phyloP scores from a whole-genome alignment of 2,329 filamentous ascomycete genomes.

The Colletotrichum eremochloae region DNA sequence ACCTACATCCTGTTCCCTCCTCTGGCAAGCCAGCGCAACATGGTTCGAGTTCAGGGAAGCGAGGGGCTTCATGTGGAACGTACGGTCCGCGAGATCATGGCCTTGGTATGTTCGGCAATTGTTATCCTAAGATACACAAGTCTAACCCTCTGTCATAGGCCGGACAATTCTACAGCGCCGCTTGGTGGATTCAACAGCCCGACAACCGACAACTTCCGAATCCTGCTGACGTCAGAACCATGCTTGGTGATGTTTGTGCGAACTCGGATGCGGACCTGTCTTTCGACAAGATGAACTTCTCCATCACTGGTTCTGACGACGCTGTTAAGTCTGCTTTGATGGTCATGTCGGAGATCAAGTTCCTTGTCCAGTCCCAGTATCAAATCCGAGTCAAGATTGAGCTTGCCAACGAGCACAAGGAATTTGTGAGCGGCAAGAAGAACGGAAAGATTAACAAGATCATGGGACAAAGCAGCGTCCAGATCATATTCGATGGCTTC shows the following conservation, averaged over 20 bases:
- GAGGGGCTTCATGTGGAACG: slow-evolving; percentile 96
- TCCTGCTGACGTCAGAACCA: slow-evolving; percentile 84
- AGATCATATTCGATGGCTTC: slow-evolving; percentile 99
- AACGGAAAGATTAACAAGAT: slow-evolving; percentile 99
- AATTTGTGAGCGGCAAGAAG: slow-evolving; percentile 99
- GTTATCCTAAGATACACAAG: slow-evolving; percentile 31
- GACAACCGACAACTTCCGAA: slow-evolving; percentile 65
- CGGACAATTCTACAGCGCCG: slow-evolving; percentile 96
- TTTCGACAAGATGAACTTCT: slow-evolving; percentile 94
- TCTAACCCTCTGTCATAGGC: slow-evolving; percentile 67
- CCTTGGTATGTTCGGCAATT: slow-evolving; percentile 73
- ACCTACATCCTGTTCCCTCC: slow-evolving; percentile 94
- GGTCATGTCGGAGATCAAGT: slow-evolving; percentile 92
- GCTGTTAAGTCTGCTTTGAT: slow-evolving; percentile 95
- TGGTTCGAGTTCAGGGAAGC: slow-evolving; percentile 90
- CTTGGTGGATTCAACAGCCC: slow-evolving; percentile 77
- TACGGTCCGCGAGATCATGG: slow-evolving; percentile 96
- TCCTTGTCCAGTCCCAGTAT: slow-evolving; percentile 87
- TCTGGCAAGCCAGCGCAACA: slow-evolving; percentile 85
- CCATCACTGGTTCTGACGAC: slow-evolving; percentile 95
- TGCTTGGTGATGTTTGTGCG: slow-evolving; percentile 95
- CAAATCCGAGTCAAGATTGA: slow-evolving; percentile 98
- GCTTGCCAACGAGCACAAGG: slow-evolving; percentile 98
- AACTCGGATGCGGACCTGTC: slow-evolving; percentile 95
- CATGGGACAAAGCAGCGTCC: slow-evolving; percentile 99